Percentiles rank a stretch among this genome's conserved stretches.
These are phyloP conservation scores for Penicillium sp. DNA, from an alignment of 2,329 filamentous ascomycete genomes.

Conservation along the genomic window DNA sequence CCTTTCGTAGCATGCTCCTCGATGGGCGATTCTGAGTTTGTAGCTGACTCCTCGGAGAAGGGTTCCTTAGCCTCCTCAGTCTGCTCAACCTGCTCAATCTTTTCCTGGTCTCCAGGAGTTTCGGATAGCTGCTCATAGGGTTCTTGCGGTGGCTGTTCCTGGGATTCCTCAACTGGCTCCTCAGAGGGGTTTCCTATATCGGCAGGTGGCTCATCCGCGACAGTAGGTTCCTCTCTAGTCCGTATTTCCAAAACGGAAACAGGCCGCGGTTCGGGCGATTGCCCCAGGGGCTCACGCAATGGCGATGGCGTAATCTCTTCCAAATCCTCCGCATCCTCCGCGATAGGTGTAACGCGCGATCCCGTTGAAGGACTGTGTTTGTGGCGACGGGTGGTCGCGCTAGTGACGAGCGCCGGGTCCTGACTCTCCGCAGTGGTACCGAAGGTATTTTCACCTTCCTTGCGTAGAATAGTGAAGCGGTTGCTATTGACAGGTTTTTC, in stretches of 20 bases:
- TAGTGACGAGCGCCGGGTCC: conserved; percentile 55
- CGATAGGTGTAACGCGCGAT: conserved; percentile 75
- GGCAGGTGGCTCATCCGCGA: not conserved
- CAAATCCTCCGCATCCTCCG: conserved; percentile 79
- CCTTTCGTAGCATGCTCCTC: conserved; percentile 8
- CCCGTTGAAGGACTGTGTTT: conserved; percentile 78
- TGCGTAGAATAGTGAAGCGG: conserved; percentile 40
- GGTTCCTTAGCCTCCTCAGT: not conserved
- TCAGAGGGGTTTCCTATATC: conserved; percentile 2
- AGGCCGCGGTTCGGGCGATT: conserved; percentile 16
- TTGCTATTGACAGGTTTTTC: conserved; percentile 30
- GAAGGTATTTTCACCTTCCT: conserved; percentile 30
- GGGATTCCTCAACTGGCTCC: conserved; percentile 5
- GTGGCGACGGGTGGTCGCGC: conserved; percentile 76
- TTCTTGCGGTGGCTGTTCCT: not conserved
- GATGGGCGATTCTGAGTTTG: conserved; percentile 10
- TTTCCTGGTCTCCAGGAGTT: conserved; percentile 1
- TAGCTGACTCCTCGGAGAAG: not conserved
- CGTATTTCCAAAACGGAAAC: conserved; percentile 15
- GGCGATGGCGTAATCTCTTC: conserved; percentile 24
- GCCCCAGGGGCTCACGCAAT: conserved; percentile 17
- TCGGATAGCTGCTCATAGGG: not conserved
- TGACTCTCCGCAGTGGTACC: conserved; percentile 22
- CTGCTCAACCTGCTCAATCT: not conserved
- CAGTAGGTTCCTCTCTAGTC: not conserved